These are phyloP conservation scores for Claviceps monticola DNA, from an alignment of 2,329 filamentous ascomycete species.

Conservation along the genomic window DNA sequence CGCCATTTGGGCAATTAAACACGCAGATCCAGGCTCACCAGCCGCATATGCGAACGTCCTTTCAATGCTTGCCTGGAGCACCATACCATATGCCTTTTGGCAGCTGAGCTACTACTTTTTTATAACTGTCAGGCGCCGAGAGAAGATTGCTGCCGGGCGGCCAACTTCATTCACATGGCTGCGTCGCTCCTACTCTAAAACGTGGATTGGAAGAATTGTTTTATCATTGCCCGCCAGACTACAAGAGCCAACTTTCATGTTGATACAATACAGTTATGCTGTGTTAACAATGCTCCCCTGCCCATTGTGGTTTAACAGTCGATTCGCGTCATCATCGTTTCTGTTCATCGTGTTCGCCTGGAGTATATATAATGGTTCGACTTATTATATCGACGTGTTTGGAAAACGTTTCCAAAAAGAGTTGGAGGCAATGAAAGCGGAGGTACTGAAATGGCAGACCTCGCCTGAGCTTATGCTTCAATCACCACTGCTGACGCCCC, in stretches of 20 bases:
- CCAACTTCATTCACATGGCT: constrained; percentile 98
- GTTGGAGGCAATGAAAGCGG: constrained; percentile 72
- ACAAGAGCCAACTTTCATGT: constrained; percentile 88
- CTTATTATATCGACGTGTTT: constrained; percentile 96
- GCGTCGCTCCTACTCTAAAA: constrained; percentile 77
- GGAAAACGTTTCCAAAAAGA: constrained; percentile 95
- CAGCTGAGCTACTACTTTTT: constrained; percentile 87
- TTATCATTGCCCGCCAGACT: constrained; percentile 59
- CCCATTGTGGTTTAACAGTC: constrained; percentile 86
- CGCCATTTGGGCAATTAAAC: constrained; percentile 71
- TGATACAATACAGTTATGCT: constrained; percentile 87
- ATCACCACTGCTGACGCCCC: constrained; percentile 20
- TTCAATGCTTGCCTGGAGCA: constrained; percentile 90
- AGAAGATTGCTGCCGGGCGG: constrained; percentile 89
- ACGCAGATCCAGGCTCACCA: constrained; percentile 51
- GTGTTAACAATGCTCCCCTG: constrained; percentile 89
- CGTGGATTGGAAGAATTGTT: constrained; percentile 77
- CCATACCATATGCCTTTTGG: constrained; percentile 85
- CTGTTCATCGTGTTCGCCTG: constrained; percentile 74
- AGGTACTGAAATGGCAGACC: constrained; percentile 79
- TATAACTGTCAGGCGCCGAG: constrained; percentile 85
- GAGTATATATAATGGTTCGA: constrained; percentile 94
- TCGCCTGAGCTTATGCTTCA: constrained; percentile 33
- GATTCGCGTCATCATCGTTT: constrained; percentile 65
- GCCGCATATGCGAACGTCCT: constrained; percentile 64